These are phyloP conservation scores for Hypoxylon cercidicola DNA, from an alignment of 495 filamentous ascomycete genomes.

Conservation along the genomic window DNA sequence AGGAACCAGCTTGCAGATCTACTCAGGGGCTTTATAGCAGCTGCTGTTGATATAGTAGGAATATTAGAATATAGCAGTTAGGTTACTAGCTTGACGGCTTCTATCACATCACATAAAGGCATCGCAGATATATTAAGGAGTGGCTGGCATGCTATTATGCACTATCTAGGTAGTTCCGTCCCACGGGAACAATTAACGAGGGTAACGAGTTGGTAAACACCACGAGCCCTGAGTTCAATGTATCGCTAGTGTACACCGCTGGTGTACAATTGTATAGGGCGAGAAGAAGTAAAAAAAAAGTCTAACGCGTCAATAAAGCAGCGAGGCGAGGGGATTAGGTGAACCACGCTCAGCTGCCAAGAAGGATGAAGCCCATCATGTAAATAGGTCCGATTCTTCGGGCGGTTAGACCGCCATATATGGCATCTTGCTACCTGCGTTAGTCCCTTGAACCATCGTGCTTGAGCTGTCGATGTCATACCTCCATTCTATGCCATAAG, in stretches of 20 bases:
- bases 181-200: slow-evolving; percentile 31
- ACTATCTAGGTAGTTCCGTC: slow-evolving; percentile 30
- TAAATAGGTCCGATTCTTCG: slow-evolving; percentile 27
- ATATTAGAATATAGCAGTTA: neutral
- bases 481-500: slow-evolving; percentile 41
- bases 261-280: slow-evolving; percentile 1
- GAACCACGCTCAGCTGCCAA: slow-evolving; percentile 15
- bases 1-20: too few species aligned
- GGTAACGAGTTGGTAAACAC: slow-evolving; percentile 27
- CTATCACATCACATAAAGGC: neutral
- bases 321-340: slow-evolving; percentile 14
- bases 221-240: slow-evolving; percentile 11
- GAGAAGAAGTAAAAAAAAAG: slow-evolving; percentile 34
- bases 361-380: slow-evolving; percentile 39
- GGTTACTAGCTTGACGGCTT: neutral
- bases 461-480: slow-evolving; percentile 13
- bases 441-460: slow-evolving; percentile 25
- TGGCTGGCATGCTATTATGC: slow-evolving; percentile 32
- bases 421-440: slow-evolving; percentile 32
- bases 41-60: neutral
- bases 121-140: slow-evolving; percentile 28
- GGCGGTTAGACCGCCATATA: slow-evolving; percentile 29
- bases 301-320: slow-evolving; percentile 19
- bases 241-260: slow-evolving; percentile 2
- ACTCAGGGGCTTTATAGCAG: too few species aligned